These are phyloP conservation scores for Pseudevernia furfuracea DNA, from an alignment of 495 filamentous ascomycete genomes.

Conservation along the genomic window DNA sequence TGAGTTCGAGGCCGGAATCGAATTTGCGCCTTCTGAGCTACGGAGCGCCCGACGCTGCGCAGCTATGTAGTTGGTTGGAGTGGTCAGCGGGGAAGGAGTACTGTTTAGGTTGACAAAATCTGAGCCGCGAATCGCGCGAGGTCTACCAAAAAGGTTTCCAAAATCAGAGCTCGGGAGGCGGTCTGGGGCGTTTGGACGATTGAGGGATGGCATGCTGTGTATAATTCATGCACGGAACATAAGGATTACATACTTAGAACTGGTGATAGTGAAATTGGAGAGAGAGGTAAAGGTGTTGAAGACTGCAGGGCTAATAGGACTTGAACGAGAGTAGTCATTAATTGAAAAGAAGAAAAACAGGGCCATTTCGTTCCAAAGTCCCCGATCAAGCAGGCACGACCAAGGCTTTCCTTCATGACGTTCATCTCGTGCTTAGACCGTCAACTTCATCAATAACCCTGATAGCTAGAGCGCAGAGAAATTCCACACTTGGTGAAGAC, in stretches of 20 bases:
- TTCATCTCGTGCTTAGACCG: not conserved
- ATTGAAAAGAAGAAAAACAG: not conserved
- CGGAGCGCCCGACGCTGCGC: slow-evolving; percentile 8
- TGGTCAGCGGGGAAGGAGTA: slow-evolving; percentile 8
- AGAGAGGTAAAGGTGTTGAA: not conserved
- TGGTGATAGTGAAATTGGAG: not conserved
- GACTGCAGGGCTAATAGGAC: not conserved
- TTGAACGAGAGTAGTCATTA: not conserved
- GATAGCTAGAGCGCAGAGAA: not conserved
- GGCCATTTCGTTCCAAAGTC: not conserved
- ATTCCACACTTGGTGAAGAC: not conserved
- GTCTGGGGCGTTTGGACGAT: slow-evolving; percentile 24
- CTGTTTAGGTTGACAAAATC: not conserved
- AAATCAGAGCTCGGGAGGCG: slow-evolving; percentile 22
- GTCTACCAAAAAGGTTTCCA: slow-evolving; percentile 12
- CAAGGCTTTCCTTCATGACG: not conserved
- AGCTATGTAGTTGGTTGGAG: not conserved
- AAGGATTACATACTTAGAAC: not conserved
- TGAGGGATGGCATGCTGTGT: slow-evolving; percentile 18
- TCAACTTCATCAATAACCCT: not conserved
- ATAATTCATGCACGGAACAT: not conserved
- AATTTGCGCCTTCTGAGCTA: slow-evolving; percentile 5
- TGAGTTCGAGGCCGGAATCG: not conserved
- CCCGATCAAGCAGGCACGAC: not conserved
- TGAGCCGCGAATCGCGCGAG: slow-evolving; percentile 4